Base-by-base conservation (phyloP, 768 basidiomycete species). In the Astraeus odoratus region DNA sequence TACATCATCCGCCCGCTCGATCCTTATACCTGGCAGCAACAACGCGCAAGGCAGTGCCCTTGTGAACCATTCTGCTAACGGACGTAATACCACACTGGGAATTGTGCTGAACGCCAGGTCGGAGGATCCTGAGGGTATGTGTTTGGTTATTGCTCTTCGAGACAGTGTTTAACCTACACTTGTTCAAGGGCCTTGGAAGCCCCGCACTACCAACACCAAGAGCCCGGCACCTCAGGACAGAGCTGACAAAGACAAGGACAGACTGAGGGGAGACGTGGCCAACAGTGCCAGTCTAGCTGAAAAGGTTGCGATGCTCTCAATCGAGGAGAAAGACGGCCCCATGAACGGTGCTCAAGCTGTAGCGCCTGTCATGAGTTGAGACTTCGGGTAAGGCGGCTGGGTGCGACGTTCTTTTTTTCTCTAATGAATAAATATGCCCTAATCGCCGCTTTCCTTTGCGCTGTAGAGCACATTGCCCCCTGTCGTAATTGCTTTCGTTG, bases 71-170 rank as follows among this genome's bases (percentile, higher is more conserved):
- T 57, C 20, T 20, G 19, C 65, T 16, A 61, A 61, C 50, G 51
- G 57, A 24, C 53, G 53, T 29, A 16, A 38, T 27, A 38, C 19
- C 29, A 39, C 34, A 47, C 53, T 37, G 39, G 30, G 48, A 10
- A 22, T 34, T 13, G 23, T 18, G 36, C 40, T 29, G 47, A 52
- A 44, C 42, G 1, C 13, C 39, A 67, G 67, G 43, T 48, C 66
- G 24, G 78, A 75, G 24, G 78, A 80, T 3, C 52, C 51, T 18
- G 78, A 80, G 35, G 59, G 59, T 16, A 60, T 57, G 10, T 75
- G 66, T 47, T 76, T 80, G 51, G 66, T 77, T 33, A 70, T 72
- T 2, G 69, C 67, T 4, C 70, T 69, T 13, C 80, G 72, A 62
- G 72, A 72, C 20, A 49, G 50, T 35, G 53, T 56, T 20, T 74